Evolutionary conservation across 176 grass and related monocot species (phyloP).

Genomic region (Oropetium thomaeum): DNA sequence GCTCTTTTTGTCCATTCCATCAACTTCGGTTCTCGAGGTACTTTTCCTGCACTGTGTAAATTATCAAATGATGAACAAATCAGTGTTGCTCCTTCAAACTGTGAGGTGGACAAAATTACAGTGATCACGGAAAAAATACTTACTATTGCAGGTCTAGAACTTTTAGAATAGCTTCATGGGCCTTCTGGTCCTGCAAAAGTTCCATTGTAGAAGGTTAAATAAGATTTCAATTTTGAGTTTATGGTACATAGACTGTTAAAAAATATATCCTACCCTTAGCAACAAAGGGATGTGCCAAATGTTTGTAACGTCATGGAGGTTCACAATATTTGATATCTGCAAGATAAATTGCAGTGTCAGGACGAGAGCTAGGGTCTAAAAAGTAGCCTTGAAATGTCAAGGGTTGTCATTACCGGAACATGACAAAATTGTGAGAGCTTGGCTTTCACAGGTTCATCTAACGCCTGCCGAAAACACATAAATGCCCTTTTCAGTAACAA

Average conservation of each 20-base stretch:
- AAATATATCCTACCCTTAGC: conserved; percentile 69
- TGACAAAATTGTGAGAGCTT: conserved; percentile 98
- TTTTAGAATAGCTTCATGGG: conserved; percentile 93
- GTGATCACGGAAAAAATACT: conserved; percentile 8
- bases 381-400: neutral
- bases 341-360: conserved; percentile 34
- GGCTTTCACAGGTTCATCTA: conserved; percentile 73
- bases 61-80: neutral
- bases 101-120: conserved; percentile 7
- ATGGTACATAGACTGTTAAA: conserved; percentile 8
- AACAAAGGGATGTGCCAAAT: conserved; percentile 97
- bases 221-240: conserved; percentile 25
- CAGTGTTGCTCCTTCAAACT: conserved; percentile 17
- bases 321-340: conserved; percentile 75
- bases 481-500: conserved; percentile 1
- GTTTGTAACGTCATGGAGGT: conserved; percentile 87
- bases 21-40: conserved; percentile 49
- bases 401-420: conserved; percentile 63
- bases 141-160: conserved; percentile 82
- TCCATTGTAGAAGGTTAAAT: conserved; percentile 31
- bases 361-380: conserved; percentile 7
- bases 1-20: conserved; percentile 73
- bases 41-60: conserved; percentile 44
- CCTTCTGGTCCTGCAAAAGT: conserved; percentile 81
- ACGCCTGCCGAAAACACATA: conserved; percentile 44